A percentile compares a stretch with the other conserved stretches of the same genome.
These are phyloP conservation scores for Pseudogymnoascus sp. DNA, from an alignment of 2,329 filamentous ascomycete genomes.

Conservation along the genomic window DNA sequence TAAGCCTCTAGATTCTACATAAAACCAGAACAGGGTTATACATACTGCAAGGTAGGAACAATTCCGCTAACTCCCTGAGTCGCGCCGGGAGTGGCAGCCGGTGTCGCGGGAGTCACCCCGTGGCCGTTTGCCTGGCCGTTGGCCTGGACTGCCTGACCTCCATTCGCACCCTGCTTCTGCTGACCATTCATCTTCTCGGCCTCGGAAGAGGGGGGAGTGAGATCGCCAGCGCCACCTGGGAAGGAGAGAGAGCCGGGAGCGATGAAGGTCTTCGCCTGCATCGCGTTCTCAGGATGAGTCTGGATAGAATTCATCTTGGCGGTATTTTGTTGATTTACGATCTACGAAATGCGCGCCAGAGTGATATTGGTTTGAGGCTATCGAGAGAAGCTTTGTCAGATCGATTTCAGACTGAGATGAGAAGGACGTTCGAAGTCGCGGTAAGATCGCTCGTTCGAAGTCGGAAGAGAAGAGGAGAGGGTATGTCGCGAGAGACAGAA, in stretches of 20 bases:
- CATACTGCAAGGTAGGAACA: slow-evolving; percentile 93
- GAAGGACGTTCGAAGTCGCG: slow-evolving; percentile 14
- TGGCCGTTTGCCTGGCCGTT: slow-evolving; percentile 46
- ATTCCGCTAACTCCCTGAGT: slow-evolving; percentile 78
- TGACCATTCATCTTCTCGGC: slow-evolving; percentile 50
- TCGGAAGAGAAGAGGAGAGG: slow-evolving; percentile 4
- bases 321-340: slow-evolving; percentile 14
- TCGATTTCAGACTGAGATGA: slow-evolving; percentile 14
- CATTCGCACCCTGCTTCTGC: slow-evolving; percentile 44
- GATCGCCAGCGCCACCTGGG: slow-evolving; percentile 71
- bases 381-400: slow-evolving; percentile 12
- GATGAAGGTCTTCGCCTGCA: slow-evolving; percentile 93
- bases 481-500: background rate
- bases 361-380: slow-evolving; percentile 11
- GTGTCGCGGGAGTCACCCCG: slow-evolving; percentile 81
- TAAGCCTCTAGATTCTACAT: slow-evolving; percentile 41
- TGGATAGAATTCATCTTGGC: slow-evolving; percentile 73
- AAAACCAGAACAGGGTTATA: slow-evolving; percentile 43
- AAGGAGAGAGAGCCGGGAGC: slow-evolving; percentile 88
- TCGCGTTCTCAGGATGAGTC: slow-evolving; percentile 83
- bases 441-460: background rate
- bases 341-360: background rate
- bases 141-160: slow-evolving; percentile 34
- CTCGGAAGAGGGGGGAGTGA: slow-evolving; percentile 71
- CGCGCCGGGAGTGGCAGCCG: slow-evolving; percentile 82